Percentiles rank a stretch among this genome's conserved stretches.
These are phyloP conservation scores for Clonostachys solani DNA, from an alignment of 2,329 filamentous ascomycete genomes.

Conservation along the genomic window DNA sequence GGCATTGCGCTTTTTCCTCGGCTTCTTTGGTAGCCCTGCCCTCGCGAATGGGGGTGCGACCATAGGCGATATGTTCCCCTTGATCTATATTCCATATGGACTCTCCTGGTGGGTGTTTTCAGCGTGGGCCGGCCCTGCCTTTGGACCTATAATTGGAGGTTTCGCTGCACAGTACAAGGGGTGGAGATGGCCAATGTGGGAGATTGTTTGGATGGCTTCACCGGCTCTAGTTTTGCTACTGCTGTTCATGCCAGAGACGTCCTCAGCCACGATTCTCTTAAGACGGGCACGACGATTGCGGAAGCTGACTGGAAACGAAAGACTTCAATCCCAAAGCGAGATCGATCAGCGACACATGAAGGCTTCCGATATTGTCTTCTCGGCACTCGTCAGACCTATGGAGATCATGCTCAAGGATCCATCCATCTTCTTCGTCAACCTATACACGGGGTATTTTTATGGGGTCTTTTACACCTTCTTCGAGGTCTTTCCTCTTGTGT, in stretches of 20 bases:
- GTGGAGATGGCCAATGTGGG: conserved; percentile 44
- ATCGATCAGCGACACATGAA: conserved; percentile 46
- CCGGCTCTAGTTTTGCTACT: conserved; percentile 36
- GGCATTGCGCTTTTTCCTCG: conserved; percentile 45
- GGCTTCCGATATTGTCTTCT: conserved; percentile 31
- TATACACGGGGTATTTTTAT: conserved; percentile 35
- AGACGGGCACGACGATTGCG: conserved; percentile 50
- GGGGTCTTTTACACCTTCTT: conserved; percentile 41
- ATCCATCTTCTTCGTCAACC: conserved; percentile 32
- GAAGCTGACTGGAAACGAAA: conserved; percentile 43
- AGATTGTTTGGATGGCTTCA: conserved; percentile 23
- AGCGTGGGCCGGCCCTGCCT: conserved; percentile 14
- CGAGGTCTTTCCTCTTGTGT: conserved; percentile 42
- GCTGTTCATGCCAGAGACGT: conserved; percentile 54
- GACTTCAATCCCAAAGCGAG: conserved; percentile 47
- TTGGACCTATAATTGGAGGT: conserved; percentile 42
- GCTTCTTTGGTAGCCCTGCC: conserved; percentile 32
- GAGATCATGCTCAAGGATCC: conserved; percentile 30
- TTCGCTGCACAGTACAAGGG: conserved; percentile 34
- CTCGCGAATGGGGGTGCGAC: conserved; percentile 18
- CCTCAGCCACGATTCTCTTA: conserved; percentile 45
- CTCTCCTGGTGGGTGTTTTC: conserved; percentile 38
- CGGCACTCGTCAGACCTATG: conserved; percentile 28
- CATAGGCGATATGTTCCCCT: conserved; percentile 19
- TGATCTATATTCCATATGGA: conserved; percentile 31